Evolutionary conservation across 768 basidiomycete genomes (phyloP).

Genomic region (Kwoniella heveanensis): DNA sequence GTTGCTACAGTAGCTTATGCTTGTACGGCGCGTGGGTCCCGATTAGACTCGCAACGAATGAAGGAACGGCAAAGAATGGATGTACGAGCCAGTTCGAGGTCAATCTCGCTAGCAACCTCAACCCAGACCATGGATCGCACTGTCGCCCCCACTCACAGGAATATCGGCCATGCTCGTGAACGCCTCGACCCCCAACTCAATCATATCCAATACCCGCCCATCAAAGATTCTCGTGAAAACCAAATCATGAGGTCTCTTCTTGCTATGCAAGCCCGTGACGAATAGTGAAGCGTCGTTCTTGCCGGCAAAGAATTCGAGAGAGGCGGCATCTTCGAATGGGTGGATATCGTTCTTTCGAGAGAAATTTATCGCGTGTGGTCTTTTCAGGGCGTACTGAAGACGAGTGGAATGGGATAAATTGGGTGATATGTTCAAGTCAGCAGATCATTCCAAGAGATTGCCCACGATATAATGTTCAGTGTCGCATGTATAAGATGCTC

Average conservation of each 20-base stretch:
- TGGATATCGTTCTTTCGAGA: slow-evolving; percentile 88
- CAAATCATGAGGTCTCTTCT: slow-evolving; percentile 88
- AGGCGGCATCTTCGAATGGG: slow-evolving; percentile 82
- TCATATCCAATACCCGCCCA: slow-evolving; percentile 84
- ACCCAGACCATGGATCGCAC: no score
- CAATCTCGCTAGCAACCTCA: no score
- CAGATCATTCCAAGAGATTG: no score
- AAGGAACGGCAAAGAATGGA: no score
- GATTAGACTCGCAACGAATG: no score
- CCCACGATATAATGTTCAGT: no score
- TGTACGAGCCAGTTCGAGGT: no score
- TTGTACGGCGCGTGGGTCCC: no score
- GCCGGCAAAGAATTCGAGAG: slow-evolving; percentile 85
- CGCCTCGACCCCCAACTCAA: slow-evolving; percentile 84
- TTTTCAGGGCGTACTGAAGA: slow-evolving; percentile 84
- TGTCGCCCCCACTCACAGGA: slow-evolving; percentile 81
- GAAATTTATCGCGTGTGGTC: slow-evolving; percentile 86
- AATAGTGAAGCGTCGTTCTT: slow-evolving; percentile 97
- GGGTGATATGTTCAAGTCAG: no score
- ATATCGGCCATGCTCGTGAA: slow-evolving; percentile 78
- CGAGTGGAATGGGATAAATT: neutral
- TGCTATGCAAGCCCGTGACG: slow-evolving; percentile 83
- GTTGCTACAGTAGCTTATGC: no score
- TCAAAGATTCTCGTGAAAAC: slow-evolving; percentile 86
- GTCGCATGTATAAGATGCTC: no score